These are phyloP conservation scores for Fusarium equiseti DNA, from an alignment of 2,329 filamentous ascomycete species.

Conservation along the genomic window DNA sequence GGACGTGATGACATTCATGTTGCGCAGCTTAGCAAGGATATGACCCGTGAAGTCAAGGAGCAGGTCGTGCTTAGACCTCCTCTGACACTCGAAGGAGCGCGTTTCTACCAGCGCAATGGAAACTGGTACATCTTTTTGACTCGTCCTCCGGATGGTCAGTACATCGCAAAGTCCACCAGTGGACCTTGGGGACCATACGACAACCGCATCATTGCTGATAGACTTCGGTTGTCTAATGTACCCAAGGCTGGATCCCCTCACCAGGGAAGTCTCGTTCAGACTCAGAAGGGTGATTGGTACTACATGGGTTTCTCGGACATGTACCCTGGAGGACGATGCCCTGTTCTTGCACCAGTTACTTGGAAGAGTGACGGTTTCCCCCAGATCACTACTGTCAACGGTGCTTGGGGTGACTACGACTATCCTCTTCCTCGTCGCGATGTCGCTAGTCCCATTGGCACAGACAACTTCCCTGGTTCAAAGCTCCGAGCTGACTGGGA, in stretches of 20 bases:
- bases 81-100: conserved; percentile 59
- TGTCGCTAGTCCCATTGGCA: not conserved
- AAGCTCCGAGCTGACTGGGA: conserved; percentile 13
- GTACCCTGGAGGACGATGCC: conserved; percentile 68
- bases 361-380: conserved; percentile 19
- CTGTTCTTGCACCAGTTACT: conserved; percentile 65
- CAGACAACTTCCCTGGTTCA: conserved; percentile 1
- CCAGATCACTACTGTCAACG: not conserved
- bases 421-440: conserved; percentile 6
- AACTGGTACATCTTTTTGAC: conserved; percentile 66
- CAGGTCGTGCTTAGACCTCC: conserved; percentile 7
- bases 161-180: conserved; percentile 59
- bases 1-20: conserved; percentile 61
- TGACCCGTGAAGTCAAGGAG: conserved; percentile 15
- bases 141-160: conserved; percentile 58
- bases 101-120: conserved; percentile 68
- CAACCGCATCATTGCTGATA: conserved; percentile 55
- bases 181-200: conserved; percentile 64
- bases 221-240: conserved; percentile 55
- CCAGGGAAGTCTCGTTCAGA: conserved; percentile 68
- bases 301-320: conserved; percentile 68
- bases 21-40: conserved; percentile 62
- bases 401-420: conserved; percentile 12
- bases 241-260: conserved; percentile 59
- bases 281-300: conserved; percentile 65